Evolutionary conservation across 345 rosid genomes (phyloP), one percentile per base, ranked within the genome.

Genomic region (Salix caprea): DNA sequence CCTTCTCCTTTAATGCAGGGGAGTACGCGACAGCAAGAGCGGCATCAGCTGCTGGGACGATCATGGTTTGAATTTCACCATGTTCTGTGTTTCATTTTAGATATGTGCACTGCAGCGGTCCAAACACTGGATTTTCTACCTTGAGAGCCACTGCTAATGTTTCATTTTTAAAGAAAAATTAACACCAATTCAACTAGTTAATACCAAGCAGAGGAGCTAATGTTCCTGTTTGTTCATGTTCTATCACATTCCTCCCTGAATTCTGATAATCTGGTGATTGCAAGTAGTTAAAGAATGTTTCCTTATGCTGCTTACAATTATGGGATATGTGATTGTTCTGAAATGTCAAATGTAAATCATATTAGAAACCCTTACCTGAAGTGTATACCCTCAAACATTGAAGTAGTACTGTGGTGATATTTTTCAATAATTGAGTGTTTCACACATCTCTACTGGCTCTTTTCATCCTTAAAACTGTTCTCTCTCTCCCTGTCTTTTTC

Each of bases 21-120:
- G 99, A 96, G 86, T 89, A 83, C 75, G 98, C 97, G 56, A 95
- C 96, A 4, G 96, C 97, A 37, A 89, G 98, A 83, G 98, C 98
- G 74, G 88, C 98, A 72, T 86, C 97, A 18, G 92, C 91, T 62
- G 92, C 95, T 48, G 89, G 89, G 78, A 96, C 99, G 42, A 92
- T 93, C 48, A 92, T 96, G 99, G 99, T 96, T 74, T 71, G 81
- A 30, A 77, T 82, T 66, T 69, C 66, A n/a, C 48, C 21, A 74
- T 52, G 2, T 14, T 32, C 48, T 48, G 23, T n/a, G 30, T 64
- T 64, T 30, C 19, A 23, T 64, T 34, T 28, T 23, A 64, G 36
- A 64, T 28, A 64, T 10, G 32, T 24, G 67, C 18, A 13, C 67
- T 64, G 37, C 37, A 5, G 7, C 1, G 37, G 2, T 65, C 8